A percentile compares a stretch with the other conserved stretches of the same genome.
These are phyloP conservation scores for Apiospora malaysiana DNA, from an alignment of 2,329 filamentous ascomycete genomes.

Conservation along the genomic window DNA sequence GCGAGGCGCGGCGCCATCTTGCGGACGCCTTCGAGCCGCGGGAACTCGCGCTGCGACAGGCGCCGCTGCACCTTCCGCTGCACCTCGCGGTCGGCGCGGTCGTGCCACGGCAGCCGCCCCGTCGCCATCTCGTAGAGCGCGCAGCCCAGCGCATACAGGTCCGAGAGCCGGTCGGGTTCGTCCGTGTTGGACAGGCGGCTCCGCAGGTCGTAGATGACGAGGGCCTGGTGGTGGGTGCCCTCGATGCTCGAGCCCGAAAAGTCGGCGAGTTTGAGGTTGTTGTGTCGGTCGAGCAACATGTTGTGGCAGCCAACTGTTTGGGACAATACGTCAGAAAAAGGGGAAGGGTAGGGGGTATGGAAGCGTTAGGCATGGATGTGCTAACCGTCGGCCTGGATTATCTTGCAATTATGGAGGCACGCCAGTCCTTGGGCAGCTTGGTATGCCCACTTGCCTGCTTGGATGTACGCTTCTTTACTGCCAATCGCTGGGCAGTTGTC, in stretches of 20 bases:
- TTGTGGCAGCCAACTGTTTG: neutral
- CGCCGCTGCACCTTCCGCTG: no score
- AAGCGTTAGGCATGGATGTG: no score
- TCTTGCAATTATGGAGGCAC: neutral
- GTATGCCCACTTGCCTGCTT: neutral
- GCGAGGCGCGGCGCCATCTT: no score
- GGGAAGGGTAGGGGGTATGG: neutral
- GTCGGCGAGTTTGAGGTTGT: slow-evolving; percentile 4
- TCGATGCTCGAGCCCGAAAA: neutral
- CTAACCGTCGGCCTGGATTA: neutral
- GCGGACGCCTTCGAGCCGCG: no score
- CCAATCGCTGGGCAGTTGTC: neutral
- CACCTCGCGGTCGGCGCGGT: no score
- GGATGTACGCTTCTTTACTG: neutral
- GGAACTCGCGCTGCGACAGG: no score
- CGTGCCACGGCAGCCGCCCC: no score
- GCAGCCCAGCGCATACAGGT: neutral
- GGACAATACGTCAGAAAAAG: neutral
- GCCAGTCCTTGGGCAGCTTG: neutral
- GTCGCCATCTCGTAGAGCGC: neutral
- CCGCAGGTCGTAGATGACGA: neutral
- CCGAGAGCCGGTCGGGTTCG: neutral
- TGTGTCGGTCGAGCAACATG: neutral
- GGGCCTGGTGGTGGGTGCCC: no score
- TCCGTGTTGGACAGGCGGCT: neutral